A percentile compares a stretch with the other conserved stretches of the same genome.
Evolutionary conservation across 2,329 filamentous ascomycete genomes (phyloP).

Genomic region (Alternaria atra): DNA sequence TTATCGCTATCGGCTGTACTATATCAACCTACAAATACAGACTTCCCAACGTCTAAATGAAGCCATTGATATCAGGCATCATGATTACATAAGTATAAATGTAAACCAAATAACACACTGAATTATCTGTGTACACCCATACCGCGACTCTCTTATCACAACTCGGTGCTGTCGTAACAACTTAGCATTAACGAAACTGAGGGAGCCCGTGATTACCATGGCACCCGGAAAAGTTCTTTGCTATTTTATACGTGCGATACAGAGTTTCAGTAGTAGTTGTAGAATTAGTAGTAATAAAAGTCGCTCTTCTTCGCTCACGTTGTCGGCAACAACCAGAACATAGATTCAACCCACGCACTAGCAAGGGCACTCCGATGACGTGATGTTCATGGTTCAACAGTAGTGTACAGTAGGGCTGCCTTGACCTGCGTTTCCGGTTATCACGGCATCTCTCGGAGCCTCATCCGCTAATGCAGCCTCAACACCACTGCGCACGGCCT

Average conservation of each 20-base stretch:
- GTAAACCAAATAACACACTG: too few species aligned
- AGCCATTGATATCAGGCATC: too few species aligned
- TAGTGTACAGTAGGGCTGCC: neutral
- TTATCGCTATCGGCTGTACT: too few species aligned
- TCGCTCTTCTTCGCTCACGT: neutral
- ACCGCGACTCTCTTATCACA: neutral
- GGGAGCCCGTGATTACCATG: too few species aligned
- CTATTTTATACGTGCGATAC: neutral
- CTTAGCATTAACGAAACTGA: neutral
- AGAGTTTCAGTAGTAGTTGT: neutral
- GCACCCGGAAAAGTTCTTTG: neutral
- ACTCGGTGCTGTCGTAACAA: neutral
- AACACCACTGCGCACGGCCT: conserved; percentile 14
- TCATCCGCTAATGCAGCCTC: conserved; percentile 7
- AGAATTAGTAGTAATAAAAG: neutral
- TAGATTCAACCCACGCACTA: neutral
- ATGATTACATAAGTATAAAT: too few species aligned
- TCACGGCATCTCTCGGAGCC: neutral
- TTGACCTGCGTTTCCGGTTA: neutral
- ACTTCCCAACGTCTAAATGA: too few species aligned
- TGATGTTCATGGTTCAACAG: neutral
- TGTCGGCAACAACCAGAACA: neutral
- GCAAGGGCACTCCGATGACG: neutral
- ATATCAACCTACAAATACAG: too few species aligned
- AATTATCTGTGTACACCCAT: neutral